These are phyloP conservation scores for Hysterium pulicare DNA, from an alignment of 2,329 filamentous ascomycete species.

Conservation along the genomic window DNA sequence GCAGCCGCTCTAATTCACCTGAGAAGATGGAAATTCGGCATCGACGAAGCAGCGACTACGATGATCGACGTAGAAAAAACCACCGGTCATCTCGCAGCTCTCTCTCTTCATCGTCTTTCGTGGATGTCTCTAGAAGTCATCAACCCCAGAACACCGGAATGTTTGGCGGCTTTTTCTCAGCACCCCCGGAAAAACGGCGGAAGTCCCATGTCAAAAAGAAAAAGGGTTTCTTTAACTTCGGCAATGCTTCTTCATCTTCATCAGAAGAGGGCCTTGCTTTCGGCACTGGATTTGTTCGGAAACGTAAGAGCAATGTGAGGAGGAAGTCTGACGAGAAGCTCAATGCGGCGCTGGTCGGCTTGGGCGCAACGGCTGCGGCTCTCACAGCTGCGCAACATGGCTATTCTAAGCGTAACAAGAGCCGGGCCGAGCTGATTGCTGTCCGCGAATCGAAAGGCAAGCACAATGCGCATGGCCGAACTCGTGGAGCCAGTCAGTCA, in stretches of 20 bases:
- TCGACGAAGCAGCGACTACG: slow-evolving; percentile 27
- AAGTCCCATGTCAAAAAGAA: slow-evolving; percentile 29
- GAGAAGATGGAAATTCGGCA: slow-evolving; percentile 26
- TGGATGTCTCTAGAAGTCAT: slow-evolving; percentile 63
- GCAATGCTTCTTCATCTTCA: slow-evolving; percentile 46
- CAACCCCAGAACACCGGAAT: slow-evolving; percentile 40
- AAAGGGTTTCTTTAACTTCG: slow-evolving; percentile 49
- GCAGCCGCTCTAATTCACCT: slow-evolving; percentile 35
- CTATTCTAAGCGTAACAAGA: slow-evolving; percentile 19
- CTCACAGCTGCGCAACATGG: slow-evolving; percentile 42
- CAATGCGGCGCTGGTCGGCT: slow-evolving; percentile 44
- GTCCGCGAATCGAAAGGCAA: slow-evolving; percentile 29
- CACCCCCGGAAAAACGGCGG: slow-evolving; percentile 38
- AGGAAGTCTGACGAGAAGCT: slow-evolving; percentile 45
- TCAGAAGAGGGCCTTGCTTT: slow-evolving; percentile 47
- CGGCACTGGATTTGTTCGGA: slow-evolving; percentile 36
- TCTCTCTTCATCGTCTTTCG: slow-evolving; percentile 54
- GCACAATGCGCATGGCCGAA: slow-evolving; percentile 15
- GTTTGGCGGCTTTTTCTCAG: slow-evolving; percentile 58
- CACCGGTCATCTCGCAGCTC: slow-evolving; percentile 36
- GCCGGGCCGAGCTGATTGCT: slow-evolving; percentile 31
- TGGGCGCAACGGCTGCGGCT: slow-evolving; percentile 49
- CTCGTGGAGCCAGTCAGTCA: slow-evolving; percentile 19
- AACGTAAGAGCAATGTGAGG: slow-evolving; percentile 27
- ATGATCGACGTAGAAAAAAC: slow-evolving; percentile 25